These are phyloP conservation scores for Serendipita sp. DNA, from an alignment of 768 basidiomycete species.

Conservation along the genomic window DNA sequence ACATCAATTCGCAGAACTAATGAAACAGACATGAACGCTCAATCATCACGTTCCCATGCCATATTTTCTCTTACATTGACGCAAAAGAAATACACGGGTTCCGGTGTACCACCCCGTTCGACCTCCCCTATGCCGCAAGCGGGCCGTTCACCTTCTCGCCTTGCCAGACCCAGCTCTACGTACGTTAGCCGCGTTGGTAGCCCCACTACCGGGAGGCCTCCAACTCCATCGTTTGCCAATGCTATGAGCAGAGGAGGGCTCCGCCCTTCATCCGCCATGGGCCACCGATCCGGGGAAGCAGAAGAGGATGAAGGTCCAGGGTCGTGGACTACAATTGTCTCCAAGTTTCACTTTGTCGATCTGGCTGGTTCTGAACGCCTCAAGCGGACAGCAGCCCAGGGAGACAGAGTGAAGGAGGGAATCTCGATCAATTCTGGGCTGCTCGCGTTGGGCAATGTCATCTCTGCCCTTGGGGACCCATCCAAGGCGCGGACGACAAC, in stretches of 20 bases:
- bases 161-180: slow-evolving; percentile 71
- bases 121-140: slow-evolving; percentile 60
- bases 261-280: slow-evolving; percentile 70
- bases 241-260: slow-evolving; percentile 53
- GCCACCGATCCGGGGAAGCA: slow-evolving; percentile 19
- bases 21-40: slow-evolving; percentile 97
- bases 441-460: slow-evolving; percentile 92
- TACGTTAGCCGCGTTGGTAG: slow-evolving; percentile 53
- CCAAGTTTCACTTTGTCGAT: slow-evolving; percentile 98
- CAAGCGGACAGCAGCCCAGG: slow-evolving; percentile 90
- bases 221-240: slow-evolving; percentile 61
- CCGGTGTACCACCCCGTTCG: slow-evolving; percentile 52
- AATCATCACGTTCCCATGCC: slow-evolving; percentile 94
- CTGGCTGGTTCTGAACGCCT: slow-evolving; percentile 92
- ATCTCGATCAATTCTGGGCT: slow-evolving; percentile 97
- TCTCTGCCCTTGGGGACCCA: slow-evolving; percentile 93
- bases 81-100: slow-evolving; percentile 74
- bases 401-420: slow-evolving; percentile 97
- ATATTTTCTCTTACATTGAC: slow-evolving; percentile 93
- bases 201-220: slow-evolving; percentile 61
- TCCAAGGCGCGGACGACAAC: slow-evolving; percentile 68
- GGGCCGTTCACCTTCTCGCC: slow-evolving; percentile 61
- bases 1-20: slow-evolving; percentile 85
- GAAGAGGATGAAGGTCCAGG: slow-evolving; percentile 45
- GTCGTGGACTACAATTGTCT: slow-evolving; percentile 80